Evolutionary conservation across 352 stramenopile genomes (phyloP), one percentile per base, ranked within the genome.

Genomic region (Phytophthora pini): DNA sequence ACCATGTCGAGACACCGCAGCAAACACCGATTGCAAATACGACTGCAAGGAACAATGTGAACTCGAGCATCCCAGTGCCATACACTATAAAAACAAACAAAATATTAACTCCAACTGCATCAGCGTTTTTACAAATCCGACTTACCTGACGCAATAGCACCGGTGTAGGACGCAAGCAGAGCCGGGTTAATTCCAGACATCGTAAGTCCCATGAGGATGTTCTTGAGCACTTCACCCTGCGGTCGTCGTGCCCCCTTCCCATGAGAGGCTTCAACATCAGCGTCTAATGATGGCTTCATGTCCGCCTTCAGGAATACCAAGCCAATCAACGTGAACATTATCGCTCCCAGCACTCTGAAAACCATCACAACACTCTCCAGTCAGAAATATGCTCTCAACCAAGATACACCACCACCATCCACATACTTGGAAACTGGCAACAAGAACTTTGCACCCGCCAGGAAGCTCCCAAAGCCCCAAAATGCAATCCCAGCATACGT

Each of bases 111-210:
- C 31, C 5, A 48, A 1, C 11, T 11, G 6, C 45, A 34, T 11
- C 22, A 39, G 56, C 9, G 22, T 24, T 40, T 53, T 3, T 15
- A 38, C 3, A n/a, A 20, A 38, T 24, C 6, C 22, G 4, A 36
- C 12, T 47, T 68, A 96, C 89, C 87, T 57, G 87, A 94, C 20
- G 89, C 87, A 65, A 96, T 94, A 4, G 89, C 89, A 4, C 87
- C 89, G 1, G 89, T 96, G 63, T 96, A 96, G 5, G 89, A 94
- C 0, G 87, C 89, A 4, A 96, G 66, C 39, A 96, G 59, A 20
- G 89, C 87, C 7, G 87, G 89, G 39, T 96, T 96, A 63, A 96
- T 90, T 0, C 87, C 89, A 12, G 89, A 96, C 83, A 96, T 94
- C 0, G 89, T 95, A 32, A 96, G 60, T 12, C 89, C 89, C 65